These are phyloP conservation scores for Sphagnum tenellum DNA, from an alignment of 225 moss, liverwort and hornwort genomes.

Conservation along the genomic window DNA sequence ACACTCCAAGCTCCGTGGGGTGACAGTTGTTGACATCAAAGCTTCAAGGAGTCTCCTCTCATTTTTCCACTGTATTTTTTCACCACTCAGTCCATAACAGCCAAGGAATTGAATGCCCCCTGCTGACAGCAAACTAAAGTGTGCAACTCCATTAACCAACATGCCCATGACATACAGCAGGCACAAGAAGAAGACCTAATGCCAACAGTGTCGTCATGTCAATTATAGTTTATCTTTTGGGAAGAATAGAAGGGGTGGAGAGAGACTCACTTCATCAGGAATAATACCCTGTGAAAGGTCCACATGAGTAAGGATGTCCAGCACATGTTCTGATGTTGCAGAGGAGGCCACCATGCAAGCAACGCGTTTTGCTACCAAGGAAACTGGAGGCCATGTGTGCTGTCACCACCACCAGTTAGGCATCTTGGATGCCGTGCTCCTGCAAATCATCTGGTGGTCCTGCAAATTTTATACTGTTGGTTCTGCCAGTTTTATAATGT, in stretches of 20 bases:
- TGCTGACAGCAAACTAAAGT: not conserved
- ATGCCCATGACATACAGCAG: not conserved
- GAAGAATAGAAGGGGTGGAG: not conserved
- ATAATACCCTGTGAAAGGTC: conserved; percentile 32
- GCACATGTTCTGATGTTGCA: conserved; percentile 30
- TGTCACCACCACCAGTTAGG: conserved; percentile 17
- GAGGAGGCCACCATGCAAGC: conserved; percentile 55
- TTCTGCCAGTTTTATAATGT: too few species aligned
- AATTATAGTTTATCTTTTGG: too few species aligned
- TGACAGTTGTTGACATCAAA: conserved; percentile 26
- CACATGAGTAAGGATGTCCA: conserved; percentile 51
- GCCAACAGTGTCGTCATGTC: too few species aligned
- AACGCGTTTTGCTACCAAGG: conserved; percentile 53
- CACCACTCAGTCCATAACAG: not conserved
- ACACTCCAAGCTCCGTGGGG: conserved; percentile 38
- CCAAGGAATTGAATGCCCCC: too few species aligned
- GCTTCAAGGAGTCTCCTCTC: conserved; percentile 46
- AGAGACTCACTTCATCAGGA: conserved; percentile 40
- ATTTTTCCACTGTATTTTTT: conserved; percentile 41
- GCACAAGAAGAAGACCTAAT: too few species aligned
- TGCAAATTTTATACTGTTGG: too few species aligned
- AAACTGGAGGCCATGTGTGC: conserved; percentile 43
- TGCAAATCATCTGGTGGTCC: too few species aligned
- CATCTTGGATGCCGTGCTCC: too few species aligned
- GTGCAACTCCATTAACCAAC: not conserved